phyloP scores from a whole-genome alignment of 2,329 filamentous ascomycete species.

The Fusarium hostae region DNA sequence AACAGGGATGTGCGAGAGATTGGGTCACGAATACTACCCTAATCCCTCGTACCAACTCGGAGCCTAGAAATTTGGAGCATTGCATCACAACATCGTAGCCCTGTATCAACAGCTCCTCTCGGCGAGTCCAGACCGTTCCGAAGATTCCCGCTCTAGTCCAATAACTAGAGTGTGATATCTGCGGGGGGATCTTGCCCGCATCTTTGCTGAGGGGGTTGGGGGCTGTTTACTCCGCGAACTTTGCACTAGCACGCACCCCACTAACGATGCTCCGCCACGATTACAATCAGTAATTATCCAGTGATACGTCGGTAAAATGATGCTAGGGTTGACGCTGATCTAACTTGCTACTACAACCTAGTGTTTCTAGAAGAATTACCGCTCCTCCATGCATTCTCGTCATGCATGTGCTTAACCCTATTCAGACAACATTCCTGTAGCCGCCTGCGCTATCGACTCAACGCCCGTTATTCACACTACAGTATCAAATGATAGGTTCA shows the following conservation, averaged over 20 bases:
- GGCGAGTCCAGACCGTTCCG: constrained; percentile 6
- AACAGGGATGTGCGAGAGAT: not conserved
- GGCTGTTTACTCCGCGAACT: not conserved
- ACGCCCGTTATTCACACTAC: not conserved
- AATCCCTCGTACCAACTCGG: not conserved
- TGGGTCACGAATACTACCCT: constrained; percentile 14
- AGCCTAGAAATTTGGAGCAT: not conserved
- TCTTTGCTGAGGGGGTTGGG: not conserved
- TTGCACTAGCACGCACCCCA: not conserved
- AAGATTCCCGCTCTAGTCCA: constrained; percentile 7
- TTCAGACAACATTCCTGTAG: not conserved
- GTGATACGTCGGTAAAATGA: not conserved
- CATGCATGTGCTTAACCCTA: not conserved
- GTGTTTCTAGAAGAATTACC: constrained; percentile 5
- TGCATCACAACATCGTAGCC: constrained; percentile 3
- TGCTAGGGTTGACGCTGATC: not conserved
- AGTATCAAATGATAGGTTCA: not conserved
- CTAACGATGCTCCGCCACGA: constrained; percentile 1
- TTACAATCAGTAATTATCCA: not conserved
- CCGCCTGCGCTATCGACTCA: not conserved
- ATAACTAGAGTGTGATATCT: not conserved
- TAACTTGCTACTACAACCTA: not conserved
- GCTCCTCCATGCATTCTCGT: not conserved
- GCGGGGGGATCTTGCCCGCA: constrained; percentile 4
- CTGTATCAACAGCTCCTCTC: not conserved